These are phyloP conservation scores for Tricholoma matsutake DNA, from an alignment of 768 basidiomycete species.

Conservation along the genomic window DNA sequence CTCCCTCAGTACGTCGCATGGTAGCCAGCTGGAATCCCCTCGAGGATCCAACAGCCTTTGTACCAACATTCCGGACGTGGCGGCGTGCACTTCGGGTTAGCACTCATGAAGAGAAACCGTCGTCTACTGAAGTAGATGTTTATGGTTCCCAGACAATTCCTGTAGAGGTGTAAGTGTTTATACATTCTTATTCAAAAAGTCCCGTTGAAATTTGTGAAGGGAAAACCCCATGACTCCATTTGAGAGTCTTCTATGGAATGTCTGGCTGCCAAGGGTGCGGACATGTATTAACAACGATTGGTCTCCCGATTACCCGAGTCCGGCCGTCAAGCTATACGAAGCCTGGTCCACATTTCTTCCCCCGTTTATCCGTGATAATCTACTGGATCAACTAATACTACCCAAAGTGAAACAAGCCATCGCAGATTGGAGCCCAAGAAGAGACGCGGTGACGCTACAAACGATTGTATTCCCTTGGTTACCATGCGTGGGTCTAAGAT, in stretches of 20 bases:
- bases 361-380: slow-evolving; percentile 87
- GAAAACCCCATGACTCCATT: slow-evolving; percentile 88
- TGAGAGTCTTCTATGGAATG: slow-evolving; percentile 90
- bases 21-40: slow-evolving; percentile 83
- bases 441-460: slow-evolving; percentile 59
- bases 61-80: slow-evolving; percentile 69
- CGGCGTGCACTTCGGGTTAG: slow-evolving; percentile 62
- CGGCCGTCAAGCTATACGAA: slow-evolving; percentile 82
- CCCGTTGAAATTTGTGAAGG: slow-evolving; percentile 25
- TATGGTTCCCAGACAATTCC: slow-evolving; percentile 48
- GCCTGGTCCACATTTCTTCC: slow-evolving; percentile 87
- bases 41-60: slow-evolving; percentile 62
- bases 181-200: neutral
- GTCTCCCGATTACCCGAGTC: slow-evolving; percentile 67
- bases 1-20: slow-evolving; percentile 74
- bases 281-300: slow-evolving; percentile 95
- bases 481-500: slow-evolving; percentile 76
- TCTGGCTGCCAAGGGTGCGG: slow-evolving; percentile 95
- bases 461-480: slow-evolving; percentile 94
- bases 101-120: slow-evolving; percentile 37
- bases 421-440: slow-evolving; percentile 75
- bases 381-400: slow-evolving; percentile 92
- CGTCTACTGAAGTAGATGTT: slow-evolving; percentile 46
- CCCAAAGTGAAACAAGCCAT: slow-evolving; percentile 89
- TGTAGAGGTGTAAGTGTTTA: slow-evolving; percentile 35